Evolutionary conservation across 768 basidiomycete species (phyloP).

Genomic region (Hygrophorus russula): DNA sequence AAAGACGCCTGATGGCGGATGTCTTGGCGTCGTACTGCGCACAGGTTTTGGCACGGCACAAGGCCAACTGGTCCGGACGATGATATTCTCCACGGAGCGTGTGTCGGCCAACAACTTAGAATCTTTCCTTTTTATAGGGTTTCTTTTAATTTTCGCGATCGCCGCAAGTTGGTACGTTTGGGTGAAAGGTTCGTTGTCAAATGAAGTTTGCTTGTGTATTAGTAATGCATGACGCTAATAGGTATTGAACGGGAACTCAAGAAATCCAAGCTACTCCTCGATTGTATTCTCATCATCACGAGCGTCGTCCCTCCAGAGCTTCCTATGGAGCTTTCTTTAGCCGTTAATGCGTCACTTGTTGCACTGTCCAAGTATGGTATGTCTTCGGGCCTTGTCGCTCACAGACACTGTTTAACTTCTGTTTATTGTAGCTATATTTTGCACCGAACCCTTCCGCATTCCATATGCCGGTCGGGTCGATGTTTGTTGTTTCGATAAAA

Average conservation of each 20-base stretch:
- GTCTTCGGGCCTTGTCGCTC: constrained; percentile 18
- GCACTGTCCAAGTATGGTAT: constrained; percentile 86
- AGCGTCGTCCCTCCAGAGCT: constrained; percentile 96
- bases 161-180: constrained; percentile 98
- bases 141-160: constrained; percentile 93
- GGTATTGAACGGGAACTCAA: constrained; percentile 88
- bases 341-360: constrained; percentile 91
- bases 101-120: constrained; percentile 95
- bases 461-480: constrained; percentile 93
- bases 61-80: constrained; percentile 93
- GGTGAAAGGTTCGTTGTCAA: constrained; percentile 61
- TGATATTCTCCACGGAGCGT: constrained; percentile 98
- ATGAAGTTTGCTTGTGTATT: neutral
- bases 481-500: constrained; percentile 99
- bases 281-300: constrained; percentile 94
- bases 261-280: constrained; percentile 89
- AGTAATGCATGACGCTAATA: constrained; percentile 15
- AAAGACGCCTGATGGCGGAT: constrained; percentile 83
- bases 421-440: constrained; percentile 73
- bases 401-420: neutral
- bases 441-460: constrained; percentile 98
- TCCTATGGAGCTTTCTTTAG: constrained; percentile 95
- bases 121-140: constrained; percentile 95
- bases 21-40: constrained; percentile 83
- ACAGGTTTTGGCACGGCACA: constrained; percentile 98